These are phyloP conservation scores for Kickxella alabastrina DNA, from an alignment of 192 early-diverging fungal genomes.

Conservation along the genomic window DNA sequence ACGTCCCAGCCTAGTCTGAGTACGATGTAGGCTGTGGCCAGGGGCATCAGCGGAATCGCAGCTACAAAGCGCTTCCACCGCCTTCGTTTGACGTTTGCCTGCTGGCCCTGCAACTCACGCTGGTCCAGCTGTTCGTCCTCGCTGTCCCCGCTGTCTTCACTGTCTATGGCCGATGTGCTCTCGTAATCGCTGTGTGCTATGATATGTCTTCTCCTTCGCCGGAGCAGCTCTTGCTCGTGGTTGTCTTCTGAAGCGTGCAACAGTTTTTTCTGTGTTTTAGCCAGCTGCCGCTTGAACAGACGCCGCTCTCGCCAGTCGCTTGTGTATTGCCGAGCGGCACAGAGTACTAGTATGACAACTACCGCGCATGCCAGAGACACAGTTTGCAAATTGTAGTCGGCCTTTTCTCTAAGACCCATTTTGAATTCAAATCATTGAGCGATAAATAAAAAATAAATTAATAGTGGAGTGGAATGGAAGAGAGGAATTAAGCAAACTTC, in stretches of 20 bases:
- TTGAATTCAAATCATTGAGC: neutral
- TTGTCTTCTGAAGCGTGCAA: neutral
- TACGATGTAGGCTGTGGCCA: conserved; percentile 38
- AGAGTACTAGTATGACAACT: conserved; percentile 11
- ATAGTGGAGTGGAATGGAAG: neutral
- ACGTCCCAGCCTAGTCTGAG: conserved; percentile 36
- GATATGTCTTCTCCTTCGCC: neutral
- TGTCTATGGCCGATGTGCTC: neutral
- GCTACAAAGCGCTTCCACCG: conserved; percentile 42
- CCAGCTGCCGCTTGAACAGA: conserved; percentile 28
- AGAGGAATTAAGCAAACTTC: neutral
- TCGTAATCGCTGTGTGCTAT: neutral
- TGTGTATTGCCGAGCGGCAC: conserved; percentile 28
- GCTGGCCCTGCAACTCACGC: neutral
- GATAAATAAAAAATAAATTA: neutral
- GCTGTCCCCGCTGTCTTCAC: neutral
- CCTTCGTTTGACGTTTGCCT: neutral
- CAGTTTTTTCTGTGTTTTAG: conserved; percentile 16
- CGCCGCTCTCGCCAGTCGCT: conserved; percentile 43
- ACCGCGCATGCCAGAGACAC: conserved; percentile 21
- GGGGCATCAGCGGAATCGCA: conserved; percentile 33
- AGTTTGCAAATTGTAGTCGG: conserved; percentile 33
- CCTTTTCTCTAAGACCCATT: conserved; percentile 42
- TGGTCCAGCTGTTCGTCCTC: too few species aligned
- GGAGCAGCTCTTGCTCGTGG: too few species aligned